Evolutionary conservation across 176 grass and related monocot species (phyloP), one percentile per base, ranked within the genome.

Genomic region (Poa annua): DNA sequence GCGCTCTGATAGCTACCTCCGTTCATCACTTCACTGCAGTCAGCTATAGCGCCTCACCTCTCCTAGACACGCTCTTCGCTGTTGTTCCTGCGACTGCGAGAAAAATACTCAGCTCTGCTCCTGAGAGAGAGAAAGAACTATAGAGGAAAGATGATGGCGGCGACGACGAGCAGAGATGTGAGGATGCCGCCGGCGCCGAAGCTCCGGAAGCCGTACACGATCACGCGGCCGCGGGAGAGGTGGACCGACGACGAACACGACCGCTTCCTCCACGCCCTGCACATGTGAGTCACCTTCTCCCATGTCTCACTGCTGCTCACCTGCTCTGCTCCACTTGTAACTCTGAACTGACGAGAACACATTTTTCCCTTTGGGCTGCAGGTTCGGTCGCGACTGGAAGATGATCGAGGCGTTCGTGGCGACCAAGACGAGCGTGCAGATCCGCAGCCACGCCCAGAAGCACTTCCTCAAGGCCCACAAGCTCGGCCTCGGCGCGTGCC

Each of bases 371-470:
- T 21, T 3, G 5, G 70, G 3, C 4, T 76, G 60, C 47, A 94
- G 92, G 63, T 92, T 92, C 74, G 93, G 90, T 24, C 88, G 88
- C n/a, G 90, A 96, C 80, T 96, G 93, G 93, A 96, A 92, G 72
- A 85, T 75, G 81, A 90, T 96, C 66, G 83, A 89, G 88, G 88
- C 79, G 21, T 89, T 96, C 55, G 90, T 96, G 42, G 84, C 76
- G 39, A 96, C 93, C 7, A 92, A 96, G 71, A 92, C 93, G 77
- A 79, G 86, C 48, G 86, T 90, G 57, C 90, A 91, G 93, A 86
- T 75, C 36, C 88, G 90, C 6, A 96, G 93, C 81, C 90, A 96
- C 90, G 93, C 90, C 1, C 88, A 96, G 80, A 92, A 96, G 75
- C 88, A 90, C 75, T 96, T 96, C 71, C 92, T 96, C 29, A 90